These are phyloP conservation scores for Bipolaris victoriae DNA, from an alignment of 2,329 filamentous ascomycete species.

Conservation along the genomic window DNA sequence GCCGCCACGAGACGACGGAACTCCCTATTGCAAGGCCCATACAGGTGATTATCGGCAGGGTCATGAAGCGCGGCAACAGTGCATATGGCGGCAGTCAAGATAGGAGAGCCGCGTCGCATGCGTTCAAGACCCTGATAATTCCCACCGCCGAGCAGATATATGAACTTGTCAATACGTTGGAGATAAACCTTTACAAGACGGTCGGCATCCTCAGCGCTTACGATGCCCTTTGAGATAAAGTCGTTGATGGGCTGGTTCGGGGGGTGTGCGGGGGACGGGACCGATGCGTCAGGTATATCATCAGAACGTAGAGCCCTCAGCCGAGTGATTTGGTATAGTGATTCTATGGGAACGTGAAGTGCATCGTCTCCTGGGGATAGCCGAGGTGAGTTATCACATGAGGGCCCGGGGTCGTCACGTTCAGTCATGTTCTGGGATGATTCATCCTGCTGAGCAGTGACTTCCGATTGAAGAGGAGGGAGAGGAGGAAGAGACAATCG, in stretches of 20 bases:
- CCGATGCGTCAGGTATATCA: conserved; percentile 50
- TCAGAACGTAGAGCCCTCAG: conserved; percentile 43
- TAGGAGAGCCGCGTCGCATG: conserved; percentile 60
- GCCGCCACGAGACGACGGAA: conserved; percentile 63
- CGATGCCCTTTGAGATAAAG: conserved; percentile 58
- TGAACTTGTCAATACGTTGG: conserved; percentile 54
- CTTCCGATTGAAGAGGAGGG: conserved; percentile 43
- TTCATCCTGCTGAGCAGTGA: conserved; percentile 37
- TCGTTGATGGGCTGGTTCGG: conserved; percentile 43
- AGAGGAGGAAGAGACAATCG: conserved; percentile 48
- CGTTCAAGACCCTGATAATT: conserved; percentile 54
- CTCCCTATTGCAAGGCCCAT: conserved; percentile 62
- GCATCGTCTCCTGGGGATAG: conserved; percentile 36
- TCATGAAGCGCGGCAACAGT: conserved; percentile 66
- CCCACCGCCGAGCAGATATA: conserved; percentile 54
- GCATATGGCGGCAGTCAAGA: conserved; percentile 62
- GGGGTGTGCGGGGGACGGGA: conserved; percentile 8
- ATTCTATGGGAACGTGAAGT: conserved; percentile 53
- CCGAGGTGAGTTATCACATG: conserved; percentile 41
- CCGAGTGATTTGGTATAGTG: conserved; percentile 58
- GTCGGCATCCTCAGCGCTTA: conserved; percentile 53
- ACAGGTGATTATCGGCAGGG: conserved; percentile 58
- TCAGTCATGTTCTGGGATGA: conserved; percentile 47
- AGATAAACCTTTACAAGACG: conserved; percentile 52
- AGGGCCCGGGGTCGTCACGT: conserved; percentile 22